phyloP scores from a whole-genome alignment of 352 stramenopile genomes.

The Globisporangium sylvaticum region DNA sequence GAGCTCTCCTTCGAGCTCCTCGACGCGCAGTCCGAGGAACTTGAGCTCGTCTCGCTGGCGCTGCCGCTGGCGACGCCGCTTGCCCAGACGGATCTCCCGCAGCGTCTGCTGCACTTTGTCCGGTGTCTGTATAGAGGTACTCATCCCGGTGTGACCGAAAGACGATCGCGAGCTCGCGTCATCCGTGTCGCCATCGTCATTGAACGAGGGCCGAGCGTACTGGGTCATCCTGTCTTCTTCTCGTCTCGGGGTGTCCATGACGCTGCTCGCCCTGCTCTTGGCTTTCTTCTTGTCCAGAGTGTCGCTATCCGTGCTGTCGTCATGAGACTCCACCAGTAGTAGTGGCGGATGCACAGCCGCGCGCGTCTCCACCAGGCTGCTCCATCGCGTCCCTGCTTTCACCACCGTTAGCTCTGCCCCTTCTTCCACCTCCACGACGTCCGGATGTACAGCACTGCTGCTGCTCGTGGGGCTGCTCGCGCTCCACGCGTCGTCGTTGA shows the following conservation, averaged over 20 bases:
- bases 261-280: neutral
- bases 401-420: no score
- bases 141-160: no score
- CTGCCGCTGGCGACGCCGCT: neutral
- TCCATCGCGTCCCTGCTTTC: neutral
- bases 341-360: neutral
- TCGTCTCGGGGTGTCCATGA: neutral
- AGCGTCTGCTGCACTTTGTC: neutral
- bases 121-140: neutral
- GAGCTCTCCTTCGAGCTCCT: neutral
- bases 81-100: slow-evolving; percentile 1
- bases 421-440: neutral
- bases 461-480: neutral
- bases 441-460: neutral
- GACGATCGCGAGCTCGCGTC: neutral
- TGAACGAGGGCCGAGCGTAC: neutral
- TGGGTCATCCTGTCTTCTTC: neutral
- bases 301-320: neutral
- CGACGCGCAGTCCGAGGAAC: neutral
- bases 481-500: neutral
- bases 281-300: neutral
- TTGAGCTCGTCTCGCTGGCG: neutral
- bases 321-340: neutral
- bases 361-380: neutral
- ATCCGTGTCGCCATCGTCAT: neutral